Evolutionary conservation across 495 filamentous ascomycete species (phyloP), one percentile per base, ranked within the genome.

Genomic region (Corynascus novoguineensis): DNA sequence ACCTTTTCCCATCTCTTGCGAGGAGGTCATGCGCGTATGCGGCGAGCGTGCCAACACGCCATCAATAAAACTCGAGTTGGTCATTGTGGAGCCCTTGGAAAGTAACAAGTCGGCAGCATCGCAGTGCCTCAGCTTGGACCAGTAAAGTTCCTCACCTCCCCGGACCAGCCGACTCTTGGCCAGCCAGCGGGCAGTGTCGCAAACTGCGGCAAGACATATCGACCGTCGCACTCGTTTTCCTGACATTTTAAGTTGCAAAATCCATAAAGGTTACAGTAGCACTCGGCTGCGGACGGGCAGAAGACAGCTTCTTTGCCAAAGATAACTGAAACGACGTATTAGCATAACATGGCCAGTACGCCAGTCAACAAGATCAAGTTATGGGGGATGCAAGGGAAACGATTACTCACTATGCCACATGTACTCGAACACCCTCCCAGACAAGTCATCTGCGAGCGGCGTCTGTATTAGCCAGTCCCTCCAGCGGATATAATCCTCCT

Each of bases 321-420:
- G 19, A 73, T 71, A 17, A 74, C 70, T 68, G 15, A 6, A n/a
- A n/a, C n/a, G n/a, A n/a, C n/a, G n/a, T n/a, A n/a, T n/a, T n/a
- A n/a, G n/a, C n/a, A n/a, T n/a, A n/a, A n/a, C n/a, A n/a, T n/a
- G n/a, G n/a, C n/a, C n/a, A n/a, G n/a, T n/a, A n/a, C n/a, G n/a
- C n/a, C n/a, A n/a, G n/a, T n/a, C n/a, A n/a, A n/a, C n/a, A n/a
- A n/a, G n/a, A n/a, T n/a, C n/a, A n/a, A n/a, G n/a, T n/a, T n/a
- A n/a, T n/a, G n/a, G n/a, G n/a, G n/a, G 21, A 41, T 19, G 7
- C 35, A 12, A 1, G 10, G 10, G 6, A n/a, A 38, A n/a, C 34
- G 8, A n/a, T n/a, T 82, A 86, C 58, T 84, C 76, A 58, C 86
- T 80, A 70, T 90, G 86, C 86, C 87, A 90, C 55, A 82, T 64